Conservation (phyloP, 1,284 basidiomycete species). For the Trichosporon sp. region DNA sequence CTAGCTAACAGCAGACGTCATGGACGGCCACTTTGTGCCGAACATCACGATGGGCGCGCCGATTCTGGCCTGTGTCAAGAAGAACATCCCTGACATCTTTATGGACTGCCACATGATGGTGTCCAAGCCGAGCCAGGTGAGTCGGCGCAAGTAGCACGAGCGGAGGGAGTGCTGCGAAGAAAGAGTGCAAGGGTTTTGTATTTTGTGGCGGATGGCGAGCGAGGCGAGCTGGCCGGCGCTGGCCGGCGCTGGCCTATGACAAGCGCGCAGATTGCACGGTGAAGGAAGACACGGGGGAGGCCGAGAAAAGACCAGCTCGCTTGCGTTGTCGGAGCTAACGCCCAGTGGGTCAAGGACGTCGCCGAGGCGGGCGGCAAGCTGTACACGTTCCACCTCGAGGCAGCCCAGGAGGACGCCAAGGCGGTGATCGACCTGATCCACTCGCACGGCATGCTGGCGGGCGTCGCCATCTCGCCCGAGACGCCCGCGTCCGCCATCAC, state of each 20-base stretch:
- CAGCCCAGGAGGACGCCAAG: slow-evolving; percentile 67
- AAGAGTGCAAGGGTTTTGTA: neutral
- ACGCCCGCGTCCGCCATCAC: slow-evolving; percentile 80
- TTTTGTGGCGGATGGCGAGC: too few relatives aligned
- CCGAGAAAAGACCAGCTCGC: too few relatives aligned
- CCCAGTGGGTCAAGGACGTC: slow-evolving; percentile 91
- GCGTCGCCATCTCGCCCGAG: slow-evolving; percentile 89
- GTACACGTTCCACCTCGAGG: slow-evolving; percentile 97
- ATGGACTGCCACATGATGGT: slow-evolving; percentile 99
- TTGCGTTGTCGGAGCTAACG: slow-evolving; percentile 4
- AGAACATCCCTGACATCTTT: slow-evolving; percentile 87
- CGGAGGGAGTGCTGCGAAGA: neutral
- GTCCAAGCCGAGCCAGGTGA: slow-evolving; percentile 78
- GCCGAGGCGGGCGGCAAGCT: slow-evolving; percentile 89
- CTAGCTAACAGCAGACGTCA: slow-evolving; percentile 63
- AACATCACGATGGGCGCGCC: slow-evolving; percentile 97
- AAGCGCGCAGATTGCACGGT: neutral
- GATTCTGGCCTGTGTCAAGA: slow-evolving; percentile 78
- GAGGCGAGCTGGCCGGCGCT: too few relatives aligned
- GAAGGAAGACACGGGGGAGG: neutral
- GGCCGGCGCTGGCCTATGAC: too few relatives aligned
- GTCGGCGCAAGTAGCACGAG: slow-evolving; percentile 14
- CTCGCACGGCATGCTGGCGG: slow-evolving; percentile 68
- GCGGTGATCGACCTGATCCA: slow-evolving; percentile 73
- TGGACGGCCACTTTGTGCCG: slow-evolving; percentile 99